These are phyloP conservation scores for Mycena crocata DNA, from an alignment of 768 basidiomycete genomes.

Conservation along the genomic window DNA sequence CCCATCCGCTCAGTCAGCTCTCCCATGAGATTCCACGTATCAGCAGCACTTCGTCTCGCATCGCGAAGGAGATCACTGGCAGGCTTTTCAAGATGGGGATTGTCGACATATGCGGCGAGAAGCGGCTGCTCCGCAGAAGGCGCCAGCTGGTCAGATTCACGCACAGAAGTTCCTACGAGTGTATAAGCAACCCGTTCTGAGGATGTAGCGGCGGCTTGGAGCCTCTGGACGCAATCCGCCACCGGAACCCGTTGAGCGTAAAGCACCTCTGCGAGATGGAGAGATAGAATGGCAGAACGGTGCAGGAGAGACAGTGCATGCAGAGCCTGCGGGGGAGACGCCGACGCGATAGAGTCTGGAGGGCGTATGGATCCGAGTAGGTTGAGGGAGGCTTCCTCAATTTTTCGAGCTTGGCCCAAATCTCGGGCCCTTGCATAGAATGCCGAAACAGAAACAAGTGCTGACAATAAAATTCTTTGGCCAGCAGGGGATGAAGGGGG, in stretches of 20 bases:
- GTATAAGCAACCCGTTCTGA: conserved; percentile 72
- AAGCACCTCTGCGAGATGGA: conserved; percentile 80
- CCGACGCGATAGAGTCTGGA: conserved; percentile 54
- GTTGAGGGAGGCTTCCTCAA: conserved; percentile 67
- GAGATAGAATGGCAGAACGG: conserved; percentile 76
- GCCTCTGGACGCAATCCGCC: conserved; percentile 63
- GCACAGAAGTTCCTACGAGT: conserved; percentile 56
- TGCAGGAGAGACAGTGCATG: conserved; percentile 78
- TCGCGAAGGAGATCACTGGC: conserved; percentile 73
- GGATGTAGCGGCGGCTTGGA: conserved; percentile 71
- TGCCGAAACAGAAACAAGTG: conserved; percentile 78
- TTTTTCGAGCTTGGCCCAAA: conserved; percentile 62
- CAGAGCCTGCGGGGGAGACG: conserved; percentile 68
- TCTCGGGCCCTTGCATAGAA: conserved; percentile 72
- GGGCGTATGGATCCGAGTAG: conserved; percentile 66
- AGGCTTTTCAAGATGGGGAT: conserved; percentile 62
- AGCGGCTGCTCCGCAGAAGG: conserved; percentile 51
- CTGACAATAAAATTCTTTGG: conserved; percentile 71
- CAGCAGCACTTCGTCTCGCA: conserved; percentile 75
- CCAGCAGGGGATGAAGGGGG: conserved; percentile 68
- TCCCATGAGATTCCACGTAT: conserved; percentile 82
- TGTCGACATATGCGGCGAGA: conserved; percentile 57
- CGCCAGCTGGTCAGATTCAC: conserved; percentile 45
- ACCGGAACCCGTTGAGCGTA: conserved; percentile 59
- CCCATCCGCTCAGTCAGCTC: conserved; percentile 66